Conservation (phyloP, 495 filamentous ascomycete genomes). For the Pseudevernia furfuracea region DNA sequence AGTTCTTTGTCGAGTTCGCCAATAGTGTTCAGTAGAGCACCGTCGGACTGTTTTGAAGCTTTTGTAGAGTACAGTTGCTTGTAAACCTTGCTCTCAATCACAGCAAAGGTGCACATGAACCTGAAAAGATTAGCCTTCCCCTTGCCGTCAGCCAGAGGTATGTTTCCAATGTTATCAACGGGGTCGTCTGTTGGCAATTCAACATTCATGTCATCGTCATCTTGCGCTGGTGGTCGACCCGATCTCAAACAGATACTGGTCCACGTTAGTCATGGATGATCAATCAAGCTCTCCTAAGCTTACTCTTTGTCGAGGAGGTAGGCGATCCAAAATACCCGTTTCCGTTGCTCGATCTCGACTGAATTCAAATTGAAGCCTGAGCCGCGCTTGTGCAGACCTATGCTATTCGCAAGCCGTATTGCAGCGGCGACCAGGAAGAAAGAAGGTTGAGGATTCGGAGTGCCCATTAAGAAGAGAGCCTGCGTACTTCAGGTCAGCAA, state of each 20-base stretch:
- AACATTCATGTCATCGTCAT: slow-evolving; percentile 98
- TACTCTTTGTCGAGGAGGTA: slow-evolving; percentile 93
- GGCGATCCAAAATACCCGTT: slow-evolving; percentile 96
- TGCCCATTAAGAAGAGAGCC: slow-evolving; percentile 91
- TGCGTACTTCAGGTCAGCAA: slow-evolving; percentile 28
- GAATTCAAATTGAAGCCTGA: slow-evolving; percentile 84
- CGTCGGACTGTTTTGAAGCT: slow-evolving; percentile 84
- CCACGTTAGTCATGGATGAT: slow-evolving; percentile 19
- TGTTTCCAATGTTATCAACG: slow-evolving; percentile 83
- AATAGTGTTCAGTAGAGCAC: slow-evolving; percentile 90
- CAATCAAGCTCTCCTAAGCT: slow-evolving; percentile 16
- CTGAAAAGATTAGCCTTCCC: slow-evolving; percentile 91
- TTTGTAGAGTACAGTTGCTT: slow-evolving; percentile 89
- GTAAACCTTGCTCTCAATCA: slow-evolving; percentile 90
- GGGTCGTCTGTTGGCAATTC: slow-evolving; percentile 90
- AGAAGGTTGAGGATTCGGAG: slow-evolving; percentile 90
- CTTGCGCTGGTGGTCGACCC: slow-evolving; percentile 86
- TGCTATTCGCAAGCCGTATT: slow-evolving; percentile 85
- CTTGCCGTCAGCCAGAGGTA: slow-evolving; percentile 82
- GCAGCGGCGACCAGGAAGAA: slow-evolving; percentile 92
- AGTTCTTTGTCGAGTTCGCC: slow-evolving; percentile 89
- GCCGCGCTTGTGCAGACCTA: slow-evolving; percentile 88
- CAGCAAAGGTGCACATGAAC: slow-evolving; percentile 80
- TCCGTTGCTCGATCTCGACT: slow-evolving; percentile 88
- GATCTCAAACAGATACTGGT: slow-evolving; percentile 75